Evolutionary conservation across 2,329 filamentous ascomycete species (phyloP), one percentile per base, ranked within the genome.

Genomic region (Hypomyces rosellus): DNA sequence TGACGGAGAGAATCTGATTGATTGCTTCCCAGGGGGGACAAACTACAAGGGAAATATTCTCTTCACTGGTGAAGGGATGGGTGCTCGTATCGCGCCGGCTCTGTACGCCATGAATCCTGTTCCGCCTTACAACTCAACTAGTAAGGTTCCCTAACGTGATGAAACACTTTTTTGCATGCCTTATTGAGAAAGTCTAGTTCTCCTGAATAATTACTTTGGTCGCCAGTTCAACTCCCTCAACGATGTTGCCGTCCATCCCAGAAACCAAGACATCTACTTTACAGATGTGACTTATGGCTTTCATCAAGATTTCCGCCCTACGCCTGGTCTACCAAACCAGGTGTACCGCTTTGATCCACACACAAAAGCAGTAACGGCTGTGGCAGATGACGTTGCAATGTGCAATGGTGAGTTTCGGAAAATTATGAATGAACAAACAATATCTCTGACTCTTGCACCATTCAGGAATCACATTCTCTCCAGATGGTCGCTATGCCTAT

Each of bases 251-350:
- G 60, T 80, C 49, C 73, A 82, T 55, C 71, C 79, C 30, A 61
- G 63, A 11, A 81, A 75, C 50, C 71, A 73, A n/a, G 74, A 80
- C 22, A 66, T 85, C n/a, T 85, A 82, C 68, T 84, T 85, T 57
- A 85, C 81, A 1, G 81, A 85, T 51, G 75, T 78, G 0, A 70
- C 74, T 7, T 85, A 85, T 55, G 82, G 79, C 3, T 77, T 71
- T 53, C 69, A 77, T 39, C 81, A 84, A 58, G 70, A 77, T 20
- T 83, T 84, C 57, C 71, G 81, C 0, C 75, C 75, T 0, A 55
- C 62, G 5, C 80, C 80, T 0, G 74, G 73, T 0, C 60, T 83
- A 11, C 76, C 70, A 4, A 77, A 75, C 51, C 81, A 84, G 57
- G 77, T 84, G 0, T 85, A 84, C 60, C 73, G 78, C 2, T 75